Percentiles rank a stretch among this genome's conserved stretches.
Conservation (phyloP, 495 filamentous ascomycete genomes). For the Penicillium subrubescens region DNA sequence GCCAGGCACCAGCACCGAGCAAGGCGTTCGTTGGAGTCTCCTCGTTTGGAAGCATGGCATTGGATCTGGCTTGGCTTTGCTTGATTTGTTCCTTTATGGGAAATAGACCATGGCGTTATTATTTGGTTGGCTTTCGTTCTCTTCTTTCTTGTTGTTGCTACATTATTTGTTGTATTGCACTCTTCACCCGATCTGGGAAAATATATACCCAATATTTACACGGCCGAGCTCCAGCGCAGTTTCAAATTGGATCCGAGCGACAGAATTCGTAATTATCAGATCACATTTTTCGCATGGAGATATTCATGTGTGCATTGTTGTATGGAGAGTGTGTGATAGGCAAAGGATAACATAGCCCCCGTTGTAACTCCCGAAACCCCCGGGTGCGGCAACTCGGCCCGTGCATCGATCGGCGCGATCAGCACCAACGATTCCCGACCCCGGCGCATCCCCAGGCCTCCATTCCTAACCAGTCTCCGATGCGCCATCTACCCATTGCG, state of each 20-base stretch:
- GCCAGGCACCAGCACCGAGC: slow-evolving; percentile 1
- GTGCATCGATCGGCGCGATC: slow-evolving; percentile 15
- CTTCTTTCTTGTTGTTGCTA: background rate
- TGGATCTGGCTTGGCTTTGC: background rate
- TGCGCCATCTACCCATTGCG: background rate
- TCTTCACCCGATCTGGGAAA: background rate
- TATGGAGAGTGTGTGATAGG: too few species aligned
- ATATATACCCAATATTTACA: background rate
- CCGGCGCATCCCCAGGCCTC: slow-evolving; percentile 3
- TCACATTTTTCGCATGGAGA: background rate
- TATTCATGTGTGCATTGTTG: background rate
- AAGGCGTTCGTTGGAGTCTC: slow-evolving; percentile 1
- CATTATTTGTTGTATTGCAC: background rate
- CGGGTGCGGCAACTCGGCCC: slow-evolving; percentile 2
- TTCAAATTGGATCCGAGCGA: background rate
- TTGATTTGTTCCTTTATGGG: background rate
- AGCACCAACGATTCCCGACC: slow-evolving; percentile 2
- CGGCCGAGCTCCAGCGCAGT: background rate
- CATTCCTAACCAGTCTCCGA: background rate
- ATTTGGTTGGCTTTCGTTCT: background rate
- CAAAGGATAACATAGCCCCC: background rate
- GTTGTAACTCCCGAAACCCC: background rate
- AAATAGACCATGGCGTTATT: slow-evolving; percentile 1
- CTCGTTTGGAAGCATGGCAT: slow-evolving; percentile 2
- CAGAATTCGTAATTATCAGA: background rate